A percentile compares a stretch with the other conserved stretches of the same genome.
phyloP scores from a whole-genome alignment of 441 rosid species.

The Raphanus hybrid region DNA sequence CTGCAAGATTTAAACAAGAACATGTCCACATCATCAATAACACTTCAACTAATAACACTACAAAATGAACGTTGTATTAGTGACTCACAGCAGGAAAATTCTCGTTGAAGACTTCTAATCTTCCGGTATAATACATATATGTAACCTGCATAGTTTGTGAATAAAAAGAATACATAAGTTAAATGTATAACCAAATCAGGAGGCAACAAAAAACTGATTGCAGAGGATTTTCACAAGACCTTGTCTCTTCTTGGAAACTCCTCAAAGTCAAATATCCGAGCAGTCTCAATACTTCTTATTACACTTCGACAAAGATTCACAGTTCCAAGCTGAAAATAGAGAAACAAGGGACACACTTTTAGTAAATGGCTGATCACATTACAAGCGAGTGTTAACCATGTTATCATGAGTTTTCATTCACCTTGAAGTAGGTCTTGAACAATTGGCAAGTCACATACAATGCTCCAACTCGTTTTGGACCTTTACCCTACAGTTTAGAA shows the following conservation, averaged over 20 bases:
- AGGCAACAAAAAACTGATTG: slow-evolving; percentile 16
- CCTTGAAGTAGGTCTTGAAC: slow-evolving; percentile 96
- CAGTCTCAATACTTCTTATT: slow-evolving; percentile 96
- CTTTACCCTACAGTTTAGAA: slow-evolving; percentile 74
- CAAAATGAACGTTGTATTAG: slow-evolving; percentile 6
- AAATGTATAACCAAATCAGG: neutral
- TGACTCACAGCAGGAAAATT: slow-evolving; percentile 78
- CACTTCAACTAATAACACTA: slow-evolving; percentile 10
- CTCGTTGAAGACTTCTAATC: slow-evolving; percentile 97
- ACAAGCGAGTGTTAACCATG: slow-evolving; percentile 5
- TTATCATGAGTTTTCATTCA: slow-evolving; percentile 30
- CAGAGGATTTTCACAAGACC: slow-evolving; percentile 47
- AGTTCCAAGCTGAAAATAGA: slow-evolving; percentile 82
- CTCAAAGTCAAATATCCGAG: slow-evolving; percentile 93
- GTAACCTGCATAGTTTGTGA: slow-evolving; percentile 64
- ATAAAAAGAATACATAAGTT: slow-evolving; percentile 29
- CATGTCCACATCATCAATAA: neutral
- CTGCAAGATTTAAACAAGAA: slow-evolving; percentile 50
- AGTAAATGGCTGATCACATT: neutral
- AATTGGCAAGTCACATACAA: slow-evolving; percentile 94
- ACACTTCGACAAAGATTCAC: slow-evolving; percentile 98
- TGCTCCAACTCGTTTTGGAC: slow-evolving; percentile 94
- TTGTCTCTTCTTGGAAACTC: slow-evolving; percentile 94
- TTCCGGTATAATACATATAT: slow-evolving; percentile 98
- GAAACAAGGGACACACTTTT: slow-evolving; percentile 9